These are phyloP conservation scores for Aspergillus indologenus DNA, from an alignment of 495 filamentous ascomycete genomes.

Conservation along the genomic window DNA sequence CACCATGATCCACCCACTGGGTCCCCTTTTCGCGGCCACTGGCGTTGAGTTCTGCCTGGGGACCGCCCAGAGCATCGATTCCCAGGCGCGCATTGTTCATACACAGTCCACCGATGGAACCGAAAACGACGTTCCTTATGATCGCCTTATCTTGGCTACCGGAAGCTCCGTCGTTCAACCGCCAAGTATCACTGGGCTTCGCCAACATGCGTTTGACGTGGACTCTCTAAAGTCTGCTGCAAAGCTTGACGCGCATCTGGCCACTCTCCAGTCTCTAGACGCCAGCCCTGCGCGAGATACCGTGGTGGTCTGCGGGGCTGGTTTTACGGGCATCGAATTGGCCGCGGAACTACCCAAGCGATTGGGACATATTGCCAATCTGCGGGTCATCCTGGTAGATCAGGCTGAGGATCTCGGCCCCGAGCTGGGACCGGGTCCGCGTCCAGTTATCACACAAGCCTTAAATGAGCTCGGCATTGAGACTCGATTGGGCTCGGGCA, in stretches of 20 bases:
- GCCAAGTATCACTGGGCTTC: slow-evolving; percentile 21
- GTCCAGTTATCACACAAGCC: slow-evolving; percentile 19
- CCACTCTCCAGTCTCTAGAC: slow-evolving; percentile 14
- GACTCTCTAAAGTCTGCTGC: slow-evolving; percentile 21
- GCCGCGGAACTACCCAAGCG: slow-evolving; percentile 22
- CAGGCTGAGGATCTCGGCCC: slow-evolving; percentile 16
- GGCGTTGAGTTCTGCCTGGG: slow-evolving; percentile 25
- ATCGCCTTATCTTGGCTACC: slow-evolving; percentile 33
- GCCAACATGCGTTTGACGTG: slow-evolving; percentile 29
- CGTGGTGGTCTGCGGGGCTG: slow-evolving; percentile 22
- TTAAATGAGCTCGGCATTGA: slow-evolving; percentile 18
- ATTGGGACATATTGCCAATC: slow-evolving; percentile 7
- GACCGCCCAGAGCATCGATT: slow-evolving; percentile 22
- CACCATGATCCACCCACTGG: slow-evolving; percentile 21
- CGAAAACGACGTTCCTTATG: slow-evolving; percentile 20
- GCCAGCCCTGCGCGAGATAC: slow-evolving; percentile 15
- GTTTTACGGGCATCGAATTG: slow-evolving; percentile 27
- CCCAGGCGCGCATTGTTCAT: slow-evolving; percentile 18
- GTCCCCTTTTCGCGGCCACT: slow-evolving; percentile 22
- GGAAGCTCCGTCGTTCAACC: slow-evolving; percentile 32
- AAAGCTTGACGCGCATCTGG: slow-evolving; percentile 20
- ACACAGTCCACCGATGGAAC: slow-evolving; percentile 13
- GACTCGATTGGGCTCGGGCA: slow-evolving; percentile 15
- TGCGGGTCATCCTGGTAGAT: slow-evolving; percentile 19
- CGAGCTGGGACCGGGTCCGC: slow-evolving; percentile 18